Base-by-base conservation (phyloP, 495 filamentous ascomycete genomes). In the Aspergillus biplanus region DNA sequence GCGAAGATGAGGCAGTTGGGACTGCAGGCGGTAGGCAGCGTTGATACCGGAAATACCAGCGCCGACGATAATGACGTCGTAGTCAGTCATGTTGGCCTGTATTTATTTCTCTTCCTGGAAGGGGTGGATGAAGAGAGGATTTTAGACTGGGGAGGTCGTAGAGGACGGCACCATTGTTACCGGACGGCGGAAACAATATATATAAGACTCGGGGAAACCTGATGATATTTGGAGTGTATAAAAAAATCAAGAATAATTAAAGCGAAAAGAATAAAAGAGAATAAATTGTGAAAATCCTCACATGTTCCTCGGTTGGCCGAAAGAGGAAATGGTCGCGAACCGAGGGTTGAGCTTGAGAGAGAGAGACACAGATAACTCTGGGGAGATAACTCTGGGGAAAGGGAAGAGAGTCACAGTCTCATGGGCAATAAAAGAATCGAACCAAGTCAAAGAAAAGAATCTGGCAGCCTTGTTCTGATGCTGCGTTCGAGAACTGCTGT, bases 31-130 rank as follows among this genome's bases (percentile, higher is more conserved):
- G 65, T 92, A 92, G 8, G 80, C 90, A 48, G 86, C 77, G 69
- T 94, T 92, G 78, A 93, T 88, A 57, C 90, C 91, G 49, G 86
- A 89, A 63, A 93, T 85, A 27, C 90, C 90, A 1, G 90, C 89
- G 49, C 90, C 90, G 33, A 92, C 71, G 67, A 93, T 84, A 62
- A 90, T 70, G 15, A 92, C 78, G 73, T 93, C 90, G 68, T 75
- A 82, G 54, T 63, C 61, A 5, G 61, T 44, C 61, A 63, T 44
- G 39, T 6, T 44, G 39, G 39, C 11, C 11, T 59, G 55, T 32
- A 27, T 27, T 27, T 27, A 27, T 27, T 27, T 27, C 21, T 62
- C 54, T 31, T 73, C 71, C 74, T 74, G 74, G 46, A 16, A 66
- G 56, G 16, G 37, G 8, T 13, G 8, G 5, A 16, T 58, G 15